Percentiles rank a stretch among this genome's conserved stretches.
Conservation (phyloP, 306 rosid species). For the Cucumis hystrix region DNA sequence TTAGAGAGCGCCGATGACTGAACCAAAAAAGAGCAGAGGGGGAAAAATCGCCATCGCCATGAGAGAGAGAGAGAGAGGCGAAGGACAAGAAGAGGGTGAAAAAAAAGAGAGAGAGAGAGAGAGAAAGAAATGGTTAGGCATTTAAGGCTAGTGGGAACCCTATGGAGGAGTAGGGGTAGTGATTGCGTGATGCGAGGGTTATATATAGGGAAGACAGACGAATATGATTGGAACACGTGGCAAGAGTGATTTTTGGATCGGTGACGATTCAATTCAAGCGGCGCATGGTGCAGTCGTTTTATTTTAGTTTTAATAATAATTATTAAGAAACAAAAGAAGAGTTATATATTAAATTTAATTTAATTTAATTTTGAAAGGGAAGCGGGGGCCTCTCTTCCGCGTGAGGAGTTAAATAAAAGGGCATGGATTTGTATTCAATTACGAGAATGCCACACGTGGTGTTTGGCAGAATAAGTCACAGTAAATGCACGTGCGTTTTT, state of each 20-base stretch:
- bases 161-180: background rate
- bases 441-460: background rate
- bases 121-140: background rate
- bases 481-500: slow-evolving; percentile 2
- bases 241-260: background rate
- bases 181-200: slow-evolving; percentile 11
- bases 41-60: background rate
- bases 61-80: background rate
- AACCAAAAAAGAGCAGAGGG: slow-evolving; percentile 1
- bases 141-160: background rate
- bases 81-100: background rate
- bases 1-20: slow-evolving; percentile 72
- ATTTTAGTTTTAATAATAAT: too few species aligned
- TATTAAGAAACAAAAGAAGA: too few species aligned
- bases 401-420: background rate
- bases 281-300: background rate
- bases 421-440: background rate
- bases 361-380: background rate
- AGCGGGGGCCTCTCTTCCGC: background rate
- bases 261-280: background rate
- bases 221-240: slow-evolving; percentile 1
- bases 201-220: slow-evolving; percentile 7
- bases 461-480: background rate
- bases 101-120: too few species aligned
- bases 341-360: too few species aligned